These are phyloP conservation scores for Sporisorium exsertum DNA, from an alignment of 1,284 basidiomycete genomes.

Conservation along the genomic window DNA sequence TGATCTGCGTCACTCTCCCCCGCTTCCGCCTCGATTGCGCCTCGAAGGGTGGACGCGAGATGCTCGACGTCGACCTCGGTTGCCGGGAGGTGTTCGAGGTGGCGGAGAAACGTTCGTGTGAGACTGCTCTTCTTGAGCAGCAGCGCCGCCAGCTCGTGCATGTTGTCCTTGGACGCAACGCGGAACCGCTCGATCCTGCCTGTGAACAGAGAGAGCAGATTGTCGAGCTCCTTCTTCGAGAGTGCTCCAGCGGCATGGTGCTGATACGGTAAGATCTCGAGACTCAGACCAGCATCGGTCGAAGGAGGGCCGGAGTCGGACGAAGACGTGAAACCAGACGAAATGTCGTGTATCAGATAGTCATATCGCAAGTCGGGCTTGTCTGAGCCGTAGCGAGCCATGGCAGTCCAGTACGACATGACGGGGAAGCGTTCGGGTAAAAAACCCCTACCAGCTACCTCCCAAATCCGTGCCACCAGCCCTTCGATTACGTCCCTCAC, in stretches of 20 bases:
- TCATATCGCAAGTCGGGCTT: constrained; percentile 92
- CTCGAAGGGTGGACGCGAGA: constrained; percentile 18
- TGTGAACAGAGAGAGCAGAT: constrained; percentile 28
- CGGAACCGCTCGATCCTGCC: constrained; percentile 58
- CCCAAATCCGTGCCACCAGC: constrained; percentile 75
- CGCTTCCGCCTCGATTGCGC: constrained; percentile 71
- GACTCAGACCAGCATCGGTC: neutral
- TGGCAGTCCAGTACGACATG: constrained; percentile 59
- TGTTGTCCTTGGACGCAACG: constrained; percentile 30
- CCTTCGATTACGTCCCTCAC: constrained; percentile 59
- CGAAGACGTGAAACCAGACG: constrained; percentile 20
- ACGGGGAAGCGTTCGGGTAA: constrained; percentile 69
- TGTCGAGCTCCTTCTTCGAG: constrained; percentile 52
- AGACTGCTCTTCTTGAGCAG: constrained; percentile 57
- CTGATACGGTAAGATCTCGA: constrained; percentile 53
- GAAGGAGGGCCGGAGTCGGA: neutral
- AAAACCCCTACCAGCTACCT: constrained; percentile 73
- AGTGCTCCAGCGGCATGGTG: constrained; percentile 31
- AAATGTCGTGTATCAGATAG: constrained; percentile 70
- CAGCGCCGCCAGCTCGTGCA: constrained; percentile 50
- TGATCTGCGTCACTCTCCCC: constrained; percentile 71
- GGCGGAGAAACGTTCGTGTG: constrained; percentile 25
- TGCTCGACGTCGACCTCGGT: constrained; percentile 46
- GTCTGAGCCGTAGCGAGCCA: constrained; percentile 81
- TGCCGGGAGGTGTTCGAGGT: constrained; percentile 20